Base-by-base conservation (phyloP, 2,329 filamentous ascomycete genomes). In the Diaporthe ilicicola region DNA sequence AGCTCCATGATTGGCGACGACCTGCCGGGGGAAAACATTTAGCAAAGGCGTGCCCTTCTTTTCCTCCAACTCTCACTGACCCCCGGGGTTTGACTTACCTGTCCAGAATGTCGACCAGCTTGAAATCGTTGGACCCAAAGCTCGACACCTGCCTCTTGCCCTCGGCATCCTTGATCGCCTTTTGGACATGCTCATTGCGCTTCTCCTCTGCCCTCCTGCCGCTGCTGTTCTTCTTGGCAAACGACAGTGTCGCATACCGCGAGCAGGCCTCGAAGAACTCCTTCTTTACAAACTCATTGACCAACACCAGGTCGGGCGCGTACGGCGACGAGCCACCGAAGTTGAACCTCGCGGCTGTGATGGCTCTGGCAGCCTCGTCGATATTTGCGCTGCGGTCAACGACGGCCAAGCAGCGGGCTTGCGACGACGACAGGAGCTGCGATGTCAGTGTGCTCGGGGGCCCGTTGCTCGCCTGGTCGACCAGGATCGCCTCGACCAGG, bases 211-310 rank as follows among this genome's bases (percentile, higher is more conserved):
- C 73, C 15, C 73, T 74, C 59, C 54, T 71, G 24, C 68, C 68
- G 2, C 61, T 48, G n/a, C 66, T 66, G 7, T 71, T 73, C 32
- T 71, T 73, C 32, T 64, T 69, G 12, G 76, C 74, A 51, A 78
- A 74, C 2, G 73, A 74, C 50, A 76, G 72, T 29, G 77, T 77
- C 9, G 78, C 77, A 29, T 84, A 81, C 46, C 81, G 79, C 17
- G 85, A 77, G 5, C 85, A 82, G 0, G 85, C 84, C 56, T 86
- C 82, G 0, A 89, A 77, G 73, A 91, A 90, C 0, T 83, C 81
- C 68, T 86, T 82, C 79, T 87, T 87, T 4, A 84, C 81, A 71
- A 86, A 92, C 73, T 92, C 90, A 72, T 92, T 90, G n/a, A 92
- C 89, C 0, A 91, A 78, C 0, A 92, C 86, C 0, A 91, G 37